phyloP scores from a whole-genome alignment of 768 basidiomycete species.

The Xerocomellus intermedius region DNA sequence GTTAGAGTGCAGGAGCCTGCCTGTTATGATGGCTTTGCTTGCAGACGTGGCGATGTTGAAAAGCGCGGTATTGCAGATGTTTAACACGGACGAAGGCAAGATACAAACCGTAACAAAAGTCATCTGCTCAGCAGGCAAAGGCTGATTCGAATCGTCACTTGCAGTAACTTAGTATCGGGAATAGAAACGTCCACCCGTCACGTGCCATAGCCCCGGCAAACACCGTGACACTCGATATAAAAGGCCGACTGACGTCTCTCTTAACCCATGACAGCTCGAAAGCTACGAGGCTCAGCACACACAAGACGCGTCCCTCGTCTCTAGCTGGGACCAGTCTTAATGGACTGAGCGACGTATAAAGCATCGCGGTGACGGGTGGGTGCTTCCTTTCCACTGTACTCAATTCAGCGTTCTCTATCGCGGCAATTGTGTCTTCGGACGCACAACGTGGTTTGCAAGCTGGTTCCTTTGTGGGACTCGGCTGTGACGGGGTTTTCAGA shows the following conservation, averaged over 20 bases:
- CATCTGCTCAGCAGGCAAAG: too few relatives aligned
- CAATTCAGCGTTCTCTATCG: slow-evolving; percentile 21
- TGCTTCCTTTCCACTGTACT: background rate
- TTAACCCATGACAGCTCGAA: slow-evolving; percentile 27
- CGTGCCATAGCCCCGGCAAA: slow-evolving; percentile 16
- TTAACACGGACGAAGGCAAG: too few relatives aligned
- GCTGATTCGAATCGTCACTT: too few relatives aligned
- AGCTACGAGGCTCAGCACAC: slow-evolving; percentile 30
- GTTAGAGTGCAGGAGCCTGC: too few relatives aligned
- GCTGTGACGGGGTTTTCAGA: slow-evolving; percentile 3
- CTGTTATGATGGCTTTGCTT: too few relatives aligned
- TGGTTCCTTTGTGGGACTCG: background rate
- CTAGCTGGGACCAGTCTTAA: slow-evolving; percentile 28
- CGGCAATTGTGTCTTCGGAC: slow-evolving; percentile 13
- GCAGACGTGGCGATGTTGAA: too few relatives aligned
- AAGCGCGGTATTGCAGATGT: too few relatives aligned
- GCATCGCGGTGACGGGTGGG: slow-evolving; percentile 29
- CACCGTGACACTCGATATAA: slow-evolving; percentile 10
- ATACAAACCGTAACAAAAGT: too few relatives aligned
- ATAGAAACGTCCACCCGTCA: too few relatives aligned
- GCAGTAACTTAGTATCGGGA: too few relatives aligned
- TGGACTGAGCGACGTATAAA: slow-evolving; percentile 29
- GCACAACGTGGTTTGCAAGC: slow-evolving; percentile 7
- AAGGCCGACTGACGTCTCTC: background rate
- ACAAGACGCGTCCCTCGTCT: slow-evolving; percentile 25